These are phyloP conservation scores for Cladosporium velox DNA, from an alignment of 2,329 filamentous ascomycete species.

Conservation along the genomic window DNA sequence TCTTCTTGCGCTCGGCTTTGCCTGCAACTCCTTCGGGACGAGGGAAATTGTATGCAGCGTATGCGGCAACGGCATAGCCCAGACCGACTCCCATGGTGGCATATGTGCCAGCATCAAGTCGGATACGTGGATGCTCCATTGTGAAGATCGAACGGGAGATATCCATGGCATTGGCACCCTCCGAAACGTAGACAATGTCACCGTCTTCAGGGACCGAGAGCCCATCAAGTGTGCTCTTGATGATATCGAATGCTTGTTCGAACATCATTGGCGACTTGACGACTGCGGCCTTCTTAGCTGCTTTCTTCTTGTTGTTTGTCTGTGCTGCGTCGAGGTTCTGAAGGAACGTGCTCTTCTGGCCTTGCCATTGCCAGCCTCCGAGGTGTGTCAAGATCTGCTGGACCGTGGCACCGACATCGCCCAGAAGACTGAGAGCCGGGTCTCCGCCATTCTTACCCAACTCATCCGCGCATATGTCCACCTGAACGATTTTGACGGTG, in stretches of 20 bases:
- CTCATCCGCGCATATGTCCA: conserved; percentile 57
- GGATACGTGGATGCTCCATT: conserved; percentile 55
- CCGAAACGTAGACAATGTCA: conserved; percentile 57
- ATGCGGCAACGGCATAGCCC: conserved; percentile 59
- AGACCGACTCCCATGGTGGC: conserved; percentile 62
- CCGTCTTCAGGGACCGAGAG: conserved; percentile 50
- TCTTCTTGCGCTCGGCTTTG: conserved; percentile 47
- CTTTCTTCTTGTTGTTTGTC: conserved; percentile 51
- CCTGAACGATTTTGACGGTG: conserved; percentile 55
- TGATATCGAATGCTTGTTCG: conserved; percentile 54
- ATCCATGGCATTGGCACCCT: conserved; percentile 64
- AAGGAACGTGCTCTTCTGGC: conserved; percentile 38
- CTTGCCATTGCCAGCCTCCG: conserved; percentile 48
- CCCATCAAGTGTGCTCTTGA: conserved; percentile 52
- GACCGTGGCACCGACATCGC: conserved; percentile 54
- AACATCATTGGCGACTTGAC: conserved; percentile 51
- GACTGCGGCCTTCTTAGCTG: conserved; percentile 45
- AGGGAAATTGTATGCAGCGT: conserved; percentile 56
- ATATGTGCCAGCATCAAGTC: conserved; percentile 60
- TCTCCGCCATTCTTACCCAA: conserved; percentile 54
- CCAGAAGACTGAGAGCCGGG: conserved; percentile 52
- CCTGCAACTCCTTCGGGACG: conserved; percentile 39
- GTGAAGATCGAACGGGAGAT: conserved; percentile 59
- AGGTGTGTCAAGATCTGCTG: conserved; percentile 49
- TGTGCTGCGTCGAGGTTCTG: conserved; percentile 40